Conservation (phyloP, 768 basidiomycete genomes). For the Termitomyces sp. region DNA sequence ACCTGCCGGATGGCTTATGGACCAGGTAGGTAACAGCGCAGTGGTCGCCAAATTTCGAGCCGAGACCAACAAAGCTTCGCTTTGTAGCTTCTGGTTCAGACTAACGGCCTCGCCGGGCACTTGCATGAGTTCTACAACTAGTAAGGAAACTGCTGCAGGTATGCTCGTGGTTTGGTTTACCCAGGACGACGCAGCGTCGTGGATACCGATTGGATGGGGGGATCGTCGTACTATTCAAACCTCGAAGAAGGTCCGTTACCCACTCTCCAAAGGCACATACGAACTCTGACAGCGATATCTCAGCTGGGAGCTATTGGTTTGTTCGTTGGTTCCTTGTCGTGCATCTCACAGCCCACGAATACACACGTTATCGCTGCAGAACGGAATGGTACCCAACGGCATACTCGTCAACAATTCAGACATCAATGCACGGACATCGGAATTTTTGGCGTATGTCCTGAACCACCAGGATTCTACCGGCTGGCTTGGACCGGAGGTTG, state of each 20-base stretch:
- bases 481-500: conserved; percentile 53
- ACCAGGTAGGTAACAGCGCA: conserved; percentile 35
- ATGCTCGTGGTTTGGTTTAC: neutral
- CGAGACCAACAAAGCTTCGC: neutral
- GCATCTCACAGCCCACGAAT: neutral
- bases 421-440: conserved; percentile 41
- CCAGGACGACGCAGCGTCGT: conserved; percentile 22
- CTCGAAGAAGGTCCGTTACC: conserved; percentile 34
- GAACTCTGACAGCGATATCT: neutral
- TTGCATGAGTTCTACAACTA: conserved; percentile 32
- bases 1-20: conserved; percentile 38
- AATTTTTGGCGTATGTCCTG: conserved; percentile 46
- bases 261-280: neutral
- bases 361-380: conserved; percentile 22
- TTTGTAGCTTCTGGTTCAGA: conserved; percentile 36
- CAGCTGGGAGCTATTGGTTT: conserved; percentile 59
- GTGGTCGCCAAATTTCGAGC: neutral
- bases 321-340: conserved; percentile 24
- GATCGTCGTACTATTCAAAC: conserved; percentile 33
- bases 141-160: neutral
- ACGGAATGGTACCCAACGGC: conserved; percentile 50
- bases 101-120: conserved; percentile 38
- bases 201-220: conserved; percentile 39
- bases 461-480: conserved; percentile 48
- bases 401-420: conserved; percentile 39